Percentiles rank a stretch among this genome's conserved stretches.
These are phyloP conservation scores for Drechslerella dactyloides DNA, from an alignment of 2,329 filamentous ascomycete genomes.

Conservation along the genomic window DNA sequence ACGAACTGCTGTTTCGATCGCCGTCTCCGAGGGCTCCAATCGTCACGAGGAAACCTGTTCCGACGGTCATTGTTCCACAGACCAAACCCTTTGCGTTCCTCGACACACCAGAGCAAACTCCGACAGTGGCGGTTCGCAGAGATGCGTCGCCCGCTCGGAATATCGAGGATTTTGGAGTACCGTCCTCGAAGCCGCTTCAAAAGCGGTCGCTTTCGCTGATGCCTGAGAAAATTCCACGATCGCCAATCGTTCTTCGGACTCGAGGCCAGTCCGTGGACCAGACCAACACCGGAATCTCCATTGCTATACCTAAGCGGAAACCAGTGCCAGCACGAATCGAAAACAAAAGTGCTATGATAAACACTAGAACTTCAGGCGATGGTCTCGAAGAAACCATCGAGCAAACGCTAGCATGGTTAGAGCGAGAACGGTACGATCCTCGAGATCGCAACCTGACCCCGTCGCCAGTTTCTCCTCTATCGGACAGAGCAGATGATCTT, in stretches of 20 bases:
- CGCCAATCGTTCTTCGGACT: constrained; percentile 36
- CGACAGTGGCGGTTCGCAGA: constrained; percentile 29
- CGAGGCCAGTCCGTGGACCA: constrained; percentile 48
- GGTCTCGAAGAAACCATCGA: constrained; percentile 44
- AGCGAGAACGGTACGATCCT: constrained; percentile 38
- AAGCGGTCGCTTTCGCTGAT: constrained; percentile 40
- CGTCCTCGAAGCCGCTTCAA: constrained; percentile 40
- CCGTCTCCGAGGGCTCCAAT: constrained; percentile 35
- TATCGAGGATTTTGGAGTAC: constrained; percentile 36
- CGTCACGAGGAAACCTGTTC: constrained; percentile 42
- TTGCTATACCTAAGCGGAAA: constrained; percentile 45
- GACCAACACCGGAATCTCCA: constrained; percentile 27
- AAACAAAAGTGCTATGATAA: background rate
- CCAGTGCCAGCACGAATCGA: constrained; percentile 35
- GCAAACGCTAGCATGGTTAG: constrained; percentile 45
- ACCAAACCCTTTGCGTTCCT: constrained; percentile 39
- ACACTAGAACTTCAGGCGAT: constrained; percentile 17
- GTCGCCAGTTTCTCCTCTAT: constrained; percentile 44
- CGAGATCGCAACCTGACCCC: constrained; percentile 15
- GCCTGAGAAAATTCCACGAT: constrained; percentile 41
- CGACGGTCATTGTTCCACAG: constrained; percentile 43
- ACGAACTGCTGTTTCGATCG: constrained; percentile 20
- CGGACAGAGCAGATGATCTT: constrained; percentile 35
- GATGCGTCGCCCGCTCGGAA: constrained; percentile 41
- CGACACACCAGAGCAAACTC: constrained; percentile 46